phyloP scores from a whole-genome alignment of 1,284 basidiomycete species.

The Nidula niveotomentosa region DNA sequence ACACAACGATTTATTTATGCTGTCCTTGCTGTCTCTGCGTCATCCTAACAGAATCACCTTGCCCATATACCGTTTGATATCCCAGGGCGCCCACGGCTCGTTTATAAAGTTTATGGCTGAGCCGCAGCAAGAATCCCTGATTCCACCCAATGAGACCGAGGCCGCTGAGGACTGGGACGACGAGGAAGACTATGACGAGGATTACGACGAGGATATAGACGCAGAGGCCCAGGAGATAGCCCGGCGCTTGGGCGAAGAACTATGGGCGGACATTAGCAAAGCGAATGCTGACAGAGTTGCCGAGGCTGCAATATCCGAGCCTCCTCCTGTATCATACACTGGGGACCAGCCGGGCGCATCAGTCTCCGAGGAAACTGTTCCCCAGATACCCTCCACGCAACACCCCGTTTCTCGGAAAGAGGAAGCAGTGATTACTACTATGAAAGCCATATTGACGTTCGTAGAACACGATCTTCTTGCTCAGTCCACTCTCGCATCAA shows the following conservation, averaged over 20 bases:
- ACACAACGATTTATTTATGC: slow-evolving; percentile 1
- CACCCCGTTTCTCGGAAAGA: slow-evolving; percentile 30
- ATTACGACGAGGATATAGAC: slow-evolving; percentile 63
- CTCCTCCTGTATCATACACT: too few species aligned
- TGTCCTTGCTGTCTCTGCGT: not conserved
- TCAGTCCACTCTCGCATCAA: slow-evolving; percentile 46
- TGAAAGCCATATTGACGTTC: slow-evolving; percentile 58
- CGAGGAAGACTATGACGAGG: slow-evolving; percentile 47
- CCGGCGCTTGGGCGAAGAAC: slow-evolving; percentile 62
- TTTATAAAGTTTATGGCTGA: too few species aligned
- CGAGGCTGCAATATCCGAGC: not conserved
- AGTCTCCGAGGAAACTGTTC: not conserved
- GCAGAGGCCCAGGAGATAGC: slow-evolving; percentile 74
- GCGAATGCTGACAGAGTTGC: slow-evolving; percentile 42
- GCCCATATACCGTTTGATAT: not conserved
- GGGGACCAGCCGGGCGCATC: not conserved
- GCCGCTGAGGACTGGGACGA: slow-evolving; percentile 41
- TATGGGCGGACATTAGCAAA: slow-evolving; percentile 71
- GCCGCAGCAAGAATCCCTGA: slow-evolving; percentile 1
- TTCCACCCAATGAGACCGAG: slow-evolving; percentile 4
- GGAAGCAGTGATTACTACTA: slow-evolving; percentile 57
- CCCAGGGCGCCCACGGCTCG: too few species aligned
- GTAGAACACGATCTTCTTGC: slow-evolving; percentile 56
- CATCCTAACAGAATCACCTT: too few species aligned
- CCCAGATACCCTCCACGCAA: not conserved